phyloP scores from a whole-genome alignment of 352 stramenopile species.

The Pythium monospermum region DNA sequence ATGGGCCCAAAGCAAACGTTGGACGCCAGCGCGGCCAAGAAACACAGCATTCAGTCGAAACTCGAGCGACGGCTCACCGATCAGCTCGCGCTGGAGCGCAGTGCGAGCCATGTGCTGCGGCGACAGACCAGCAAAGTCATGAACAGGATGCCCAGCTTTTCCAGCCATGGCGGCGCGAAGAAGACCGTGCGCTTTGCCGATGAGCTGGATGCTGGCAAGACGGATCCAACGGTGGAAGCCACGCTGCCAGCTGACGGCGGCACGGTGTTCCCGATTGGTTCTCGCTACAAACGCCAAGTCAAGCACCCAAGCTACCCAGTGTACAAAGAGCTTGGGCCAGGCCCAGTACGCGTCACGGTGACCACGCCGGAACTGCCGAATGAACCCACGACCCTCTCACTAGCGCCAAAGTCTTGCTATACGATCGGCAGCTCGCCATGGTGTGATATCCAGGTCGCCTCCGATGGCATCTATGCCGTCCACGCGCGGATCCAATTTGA shows the following conservation, averaged over 20 bases:
- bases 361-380: constrained; percentile 8
- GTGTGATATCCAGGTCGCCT: constrained; percentile 50
- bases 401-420: constrained; percentile 26
- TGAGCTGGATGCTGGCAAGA: constrained; percentile 13
- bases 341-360: constrained; percentile 11
- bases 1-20: constrained; percentile 4
- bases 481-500: constrained; percentile 65
- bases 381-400: constrained; percentile 17
- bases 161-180: background rate
- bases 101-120: constrained; percentile 2
- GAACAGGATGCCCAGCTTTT: constrained; percentile 11
- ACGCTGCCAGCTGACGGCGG: constrained; percentile 28
- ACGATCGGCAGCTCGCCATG: constrained; percentile 50
- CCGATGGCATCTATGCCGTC: constrained; percentile 40
- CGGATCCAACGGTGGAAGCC: constrained; percentile 5
- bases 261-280: constrained; percentile 25
- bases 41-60: constrained; percentile 9
- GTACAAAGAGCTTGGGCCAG: constrained; percentile 7
- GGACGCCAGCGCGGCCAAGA: background rate
- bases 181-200: constrained; percentile 22
- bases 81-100: constrained; percentile 7
- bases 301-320: constrained; percentile 13
- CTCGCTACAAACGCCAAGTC: constrained; percentile 44
- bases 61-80: constrained; percentile 19
- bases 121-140: constrained; percentile 9